A percentile compares a stretch with the other conserved stretches of the same genome.
phyloP scores from a whole-genome alignment of 1,284 basidiomycete species.

The Trichosporon inkin region DNA sequence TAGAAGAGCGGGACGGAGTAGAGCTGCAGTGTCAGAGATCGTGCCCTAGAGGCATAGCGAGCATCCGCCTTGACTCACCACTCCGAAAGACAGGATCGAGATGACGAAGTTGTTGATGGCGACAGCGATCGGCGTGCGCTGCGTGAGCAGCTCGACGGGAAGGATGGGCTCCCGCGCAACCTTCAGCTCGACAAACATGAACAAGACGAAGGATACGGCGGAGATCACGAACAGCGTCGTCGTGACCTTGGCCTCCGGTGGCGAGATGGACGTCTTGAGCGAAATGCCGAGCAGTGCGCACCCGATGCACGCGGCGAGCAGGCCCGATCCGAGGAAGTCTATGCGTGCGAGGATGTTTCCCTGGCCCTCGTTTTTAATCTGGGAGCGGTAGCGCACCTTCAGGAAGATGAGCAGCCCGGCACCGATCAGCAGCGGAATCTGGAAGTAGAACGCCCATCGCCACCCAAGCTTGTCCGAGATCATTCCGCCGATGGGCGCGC shows the following conservation, averaged over 20 bases:
- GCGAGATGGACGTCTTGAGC: conserved; percentile 58
- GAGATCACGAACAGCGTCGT: conserved; percentile 62
- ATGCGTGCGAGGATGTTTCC: conserved; percentile 63
- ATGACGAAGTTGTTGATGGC: conserved; percentile 68
- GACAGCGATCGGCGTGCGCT: conserved; percentile 67
- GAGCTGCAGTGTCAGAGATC: conserved; percentile 54
- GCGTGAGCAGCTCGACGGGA: conserved; percentile 68
- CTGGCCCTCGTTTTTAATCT: background rate
- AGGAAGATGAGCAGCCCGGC: conserved; percentile 64
- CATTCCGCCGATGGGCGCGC: conserved; percentile 84
- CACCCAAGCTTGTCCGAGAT: conserved; percentile 77
- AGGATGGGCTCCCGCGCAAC: conserved; percentile 76
- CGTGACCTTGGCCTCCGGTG: conserved; percentile 55
- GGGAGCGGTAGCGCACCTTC: conserved; percentile 58
- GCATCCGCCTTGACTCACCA: conserved; percentile 56
- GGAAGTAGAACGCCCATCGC: conserved; percentile 58
- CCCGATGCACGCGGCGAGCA: conserved; percentile 69
- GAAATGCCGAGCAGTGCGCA: conserved; percentile 70
- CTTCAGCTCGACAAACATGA: conserved; percentile 68
- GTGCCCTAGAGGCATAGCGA: too few species aligned
- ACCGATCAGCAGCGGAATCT: conserved; percentile 70
- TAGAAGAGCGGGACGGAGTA: conserved; percentile 86
- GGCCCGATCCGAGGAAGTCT: conserved; percentile 74
- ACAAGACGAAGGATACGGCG: conserved; percentile 57
- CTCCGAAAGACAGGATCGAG: conserved; percentile 66